Evolutionary conservation across 202 grass and related monocot species (phyloP).

Genomic region (Zizania palustris): DNA sequence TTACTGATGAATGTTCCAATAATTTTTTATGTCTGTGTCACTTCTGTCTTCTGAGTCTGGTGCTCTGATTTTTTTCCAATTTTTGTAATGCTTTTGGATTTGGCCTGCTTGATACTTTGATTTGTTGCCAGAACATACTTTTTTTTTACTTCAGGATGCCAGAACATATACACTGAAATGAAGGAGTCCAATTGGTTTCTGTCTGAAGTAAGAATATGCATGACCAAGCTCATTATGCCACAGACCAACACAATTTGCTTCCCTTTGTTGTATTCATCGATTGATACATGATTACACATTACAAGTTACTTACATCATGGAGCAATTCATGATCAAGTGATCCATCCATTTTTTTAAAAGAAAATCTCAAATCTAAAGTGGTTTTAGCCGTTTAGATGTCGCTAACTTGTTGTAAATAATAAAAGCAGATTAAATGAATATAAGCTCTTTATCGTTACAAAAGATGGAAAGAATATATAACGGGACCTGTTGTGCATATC

Average conservation of each 20-base stretch:
- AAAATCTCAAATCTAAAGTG: no score
- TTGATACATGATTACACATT: slow-evolving; percentile 11
- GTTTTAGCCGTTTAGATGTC: slow-evolving; percentile 22
- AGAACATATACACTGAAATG: slow-evolving; percentile 4
- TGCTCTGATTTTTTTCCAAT: background rate
- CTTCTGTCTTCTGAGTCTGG: background rate
- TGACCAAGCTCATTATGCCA: slow-evolving; percentile 5
- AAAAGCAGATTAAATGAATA: slow-evolving; percentile 13
- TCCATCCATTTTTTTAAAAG: background rate
- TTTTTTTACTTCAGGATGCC: background rate
- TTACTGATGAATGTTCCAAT: slow-evolving; percentile 16
- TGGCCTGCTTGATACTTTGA: background rate
- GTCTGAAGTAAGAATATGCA: background rate
- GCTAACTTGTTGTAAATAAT: slow-evolving; percentile 27
- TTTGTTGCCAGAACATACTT: background rate
- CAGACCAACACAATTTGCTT: background rate
- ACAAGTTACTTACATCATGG: background rate
- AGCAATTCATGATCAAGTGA: background rate
- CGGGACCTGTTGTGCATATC: background rate
- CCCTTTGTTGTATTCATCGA: background rate
- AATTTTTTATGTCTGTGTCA: background rate
- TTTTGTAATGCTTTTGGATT: slow-evolving; percentile 19
- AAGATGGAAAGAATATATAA: background rate
- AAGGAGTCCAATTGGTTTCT: background rate
- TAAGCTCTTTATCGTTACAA: background rate